Percentiles rank a stretch among this genome's conserved stretches.
Conservation (phyloP, 345 rosid genomes). For the Gossypium raimondii region DNA sequence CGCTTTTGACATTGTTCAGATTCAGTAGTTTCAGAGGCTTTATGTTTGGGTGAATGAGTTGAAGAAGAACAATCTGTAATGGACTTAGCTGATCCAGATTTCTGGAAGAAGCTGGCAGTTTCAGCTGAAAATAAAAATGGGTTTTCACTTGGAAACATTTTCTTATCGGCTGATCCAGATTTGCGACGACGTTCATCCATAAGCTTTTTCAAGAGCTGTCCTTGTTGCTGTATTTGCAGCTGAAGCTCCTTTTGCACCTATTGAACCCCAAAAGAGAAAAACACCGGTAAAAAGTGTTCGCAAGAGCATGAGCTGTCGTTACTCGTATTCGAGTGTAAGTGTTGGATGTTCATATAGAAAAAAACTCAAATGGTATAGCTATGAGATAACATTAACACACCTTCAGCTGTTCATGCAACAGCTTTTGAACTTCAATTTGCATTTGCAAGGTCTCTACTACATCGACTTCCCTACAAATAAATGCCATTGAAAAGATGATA, state of each 20-base stretch:
- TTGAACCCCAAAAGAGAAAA: background rate
- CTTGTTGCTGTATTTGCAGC: slow-evolving; percentile 27
- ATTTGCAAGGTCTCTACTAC: slow-evolving; percentile 21
- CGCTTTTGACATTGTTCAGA: background rate
- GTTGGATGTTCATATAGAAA: too few relatives aligned
- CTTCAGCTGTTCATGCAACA: slow-evolving; percentile 30
- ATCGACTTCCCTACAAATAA: slow-evolving; percentile 16
- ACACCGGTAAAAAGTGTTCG: background rate
- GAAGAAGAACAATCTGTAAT: background rate
- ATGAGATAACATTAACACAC: background rate
- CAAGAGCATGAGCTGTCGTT: background rate
- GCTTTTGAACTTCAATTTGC: slow-evolving; percentile 33
- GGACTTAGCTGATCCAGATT: background rate
- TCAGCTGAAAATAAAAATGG: background rate
- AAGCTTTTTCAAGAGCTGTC: slow-evolving; percentile 27
- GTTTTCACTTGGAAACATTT: background rate
- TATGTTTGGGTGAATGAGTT: background rate
- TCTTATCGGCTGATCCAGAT: background rate
- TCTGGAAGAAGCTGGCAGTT: background rate
- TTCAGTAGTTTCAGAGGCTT: background rate
- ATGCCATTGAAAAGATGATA: background rate
- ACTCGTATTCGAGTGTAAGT: background rate
- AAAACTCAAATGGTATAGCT: background rate
- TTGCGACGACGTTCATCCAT: slow-evolving; percentile 25
- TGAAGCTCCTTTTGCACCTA: slow-evolving; percentile 32